Base-by-base conservation (phyloP, 495 filamentous ascomycete genomes). In the Neurospora intermedia region DNA sequence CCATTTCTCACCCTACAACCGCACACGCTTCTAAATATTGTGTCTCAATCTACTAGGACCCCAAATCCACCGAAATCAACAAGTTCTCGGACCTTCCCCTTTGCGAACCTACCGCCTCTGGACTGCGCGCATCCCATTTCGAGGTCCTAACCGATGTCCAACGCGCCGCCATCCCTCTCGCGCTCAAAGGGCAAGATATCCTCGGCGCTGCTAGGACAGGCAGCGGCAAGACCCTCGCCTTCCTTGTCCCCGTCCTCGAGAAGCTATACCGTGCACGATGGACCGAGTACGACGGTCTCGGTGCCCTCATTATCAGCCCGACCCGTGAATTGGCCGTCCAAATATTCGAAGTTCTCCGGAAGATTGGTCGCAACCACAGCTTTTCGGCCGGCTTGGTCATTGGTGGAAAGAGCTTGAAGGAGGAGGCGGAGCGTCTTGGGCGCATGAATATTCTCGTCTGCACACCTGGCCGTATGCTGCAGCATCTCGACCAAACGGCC, bases 361-460 rank as follows among this genome's bases (percentile, higher is more conserved):
- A 95, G 77, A 89, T 99, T 69, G 96, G 96, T 7, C 87, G 93
- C 54, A 90, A 94, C 66, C 96, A 99, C 81, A 85, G 89, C 27
- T 97, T 98, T 80, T 96, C 95, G 3, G 96, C 96, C 1, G 96
- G 96, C 0, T 80, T 99, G 76, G 89, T 99, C 1, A 98, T 98
- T 76, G 96, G 96, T n/a, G 96, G 96, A 10, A 96, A 94, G 84
- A 93, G 88, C 83, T 77, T 97, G 77, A 88, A 90, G 75, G 94
- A 98, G 79, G 95, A 99, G 81, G 90, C 90, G 62, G 93, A 95
- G 75, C 87, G 95, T 43, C 78, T 99, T 71, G 89, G 91, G 15
- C 87, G 94, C 73, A 99, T 99, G 96, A 98, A 98, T 76, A 99
- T 99, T 69, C 82, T 99, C 15, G 94, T 99, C 3, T 97, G 95